These are phyloP conservation scores for Pythium aristosporum DNA, from an alignment of 352 stramenopile species.

Conservation along the genomic window DNA sequence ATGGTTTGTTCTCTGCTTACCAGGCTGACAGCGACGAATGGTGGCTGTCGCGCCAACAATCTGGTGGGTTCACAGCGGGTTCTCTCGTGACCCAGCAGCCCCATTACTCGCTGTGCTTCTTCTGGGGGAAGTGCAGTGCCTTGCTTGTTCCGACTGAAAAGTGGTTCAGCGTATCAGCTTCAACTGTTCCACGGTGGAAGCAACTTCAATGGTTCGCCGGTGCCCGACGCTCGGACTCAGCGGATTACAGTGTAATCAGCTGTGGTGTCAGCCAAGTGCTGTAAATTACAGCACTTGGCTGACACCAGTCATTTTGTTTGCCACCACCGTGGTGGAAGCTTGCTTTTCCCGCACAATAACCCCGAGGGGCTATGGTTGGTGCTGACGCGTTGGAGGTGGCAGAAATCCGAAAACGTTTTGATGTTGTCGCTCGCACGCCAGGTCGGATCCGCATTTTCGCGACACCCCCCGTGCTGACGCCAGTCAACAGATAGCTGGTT, in stretches of 20 bases:
- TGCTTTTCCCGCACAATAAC: not conserved
- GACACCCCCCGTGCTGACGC: conserved; percentile 4
- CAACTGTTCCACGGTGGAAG: too few species aligned
- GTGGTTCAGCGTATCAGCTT: too few species aligned
- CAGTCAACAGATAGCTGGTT: not conserved
- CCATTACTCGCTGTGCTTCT: not conserved
- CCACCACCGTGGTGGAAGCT: not conserved
- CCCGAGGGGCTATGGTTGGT: not conserved
- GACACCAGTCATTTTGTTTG: not conserved
- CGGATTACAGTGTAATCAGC: too few species aligned
- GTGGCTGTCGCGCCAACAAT: not conserved
- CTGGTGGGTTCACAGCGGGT: not conserved
- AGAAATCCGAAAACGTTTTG: not conserved
- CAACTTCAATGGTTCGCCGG: too few species aligned
- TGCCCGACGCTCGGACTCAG: too few species aligned
- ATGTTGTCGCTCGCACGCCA: not conserved
- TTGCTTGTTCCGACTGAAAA: not conserved
- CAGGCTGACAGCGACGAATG: not conserved
- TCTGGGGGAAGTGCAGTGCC: too few species aligned
- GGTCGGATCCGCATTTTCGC: not conserved
- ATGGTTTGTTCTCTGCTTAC: too few species aligned
- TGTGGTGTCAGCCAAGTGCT: too few species aligned
- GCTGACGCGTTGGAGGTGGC: not conserved
- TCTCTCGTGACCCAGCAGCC: not conserved
- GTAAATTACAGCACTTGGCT: not conserved